phyloP scores from a whole-genome alignment of 768 basidiomycete genomes.

The Lactarius deliciosus region DNA sequence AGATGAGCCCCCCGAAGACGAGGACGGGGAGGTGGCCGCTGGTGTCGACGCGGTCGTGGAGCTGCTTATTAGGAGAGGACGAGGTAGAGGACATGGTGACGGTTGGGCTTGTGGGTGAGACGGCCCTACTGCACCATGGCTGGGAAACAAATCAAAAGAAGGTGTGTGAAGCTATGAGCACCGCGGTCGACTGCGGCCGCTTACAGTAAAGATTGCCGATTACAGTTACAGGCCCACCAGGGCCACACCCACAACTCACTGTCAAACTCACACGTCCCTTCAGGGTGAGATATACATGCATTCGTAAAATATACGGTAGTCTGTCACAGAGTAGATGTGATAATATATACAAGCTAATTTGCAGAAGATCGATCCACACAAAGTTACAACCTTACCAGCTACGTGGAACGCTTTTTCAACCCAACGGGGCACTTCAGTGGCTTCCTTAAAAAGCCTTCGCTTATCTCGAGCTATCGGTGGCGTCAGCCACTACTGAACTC shows the following conservation, averaged over 20 bases:
- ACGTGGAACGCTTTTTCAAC: constrained; percentile 56
- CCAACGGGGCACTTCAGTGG: constrained; percentile 72
- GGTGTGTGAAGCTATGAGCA: background rate
- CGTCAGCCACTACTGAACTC: background rate
- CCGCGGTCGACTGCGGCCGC: background rate
- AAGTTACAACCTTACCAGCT: background rate
- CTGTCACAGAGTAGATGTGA: background rate
- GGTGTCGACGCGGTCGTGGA: background rate
- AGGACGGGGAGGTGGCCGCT: background rate
- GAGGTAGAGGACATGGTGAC: constrained; percentile 1
- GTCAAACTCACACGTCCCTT: too few relatives aligned
- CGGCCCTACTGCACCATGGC: background rate
- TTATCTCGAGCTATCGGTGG: constrained; percentile 55
- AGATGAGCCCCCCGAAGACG: background rate
- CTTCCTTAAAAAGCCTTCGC: constrained; percentile 88
- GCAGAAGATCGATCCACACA: background rate
- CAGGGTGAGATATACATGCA: background rate
- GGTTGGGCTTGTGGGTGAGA: background rate
- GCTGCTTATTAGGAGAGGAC: background rate
- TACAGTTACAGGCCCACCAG: background rate
- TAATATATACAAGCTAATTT: background rate
- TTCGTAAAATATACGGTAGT: background rate
- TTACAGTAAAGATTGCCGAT: background rate
- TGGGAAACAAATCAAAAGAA: background rate
- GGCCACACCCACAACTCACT: background rate